These are phyloP conservation scores for Kwoniella heveanensis DNA, from an alignment of 768 basidiomycete genomes.

Conservation along the genomic window DNA sequence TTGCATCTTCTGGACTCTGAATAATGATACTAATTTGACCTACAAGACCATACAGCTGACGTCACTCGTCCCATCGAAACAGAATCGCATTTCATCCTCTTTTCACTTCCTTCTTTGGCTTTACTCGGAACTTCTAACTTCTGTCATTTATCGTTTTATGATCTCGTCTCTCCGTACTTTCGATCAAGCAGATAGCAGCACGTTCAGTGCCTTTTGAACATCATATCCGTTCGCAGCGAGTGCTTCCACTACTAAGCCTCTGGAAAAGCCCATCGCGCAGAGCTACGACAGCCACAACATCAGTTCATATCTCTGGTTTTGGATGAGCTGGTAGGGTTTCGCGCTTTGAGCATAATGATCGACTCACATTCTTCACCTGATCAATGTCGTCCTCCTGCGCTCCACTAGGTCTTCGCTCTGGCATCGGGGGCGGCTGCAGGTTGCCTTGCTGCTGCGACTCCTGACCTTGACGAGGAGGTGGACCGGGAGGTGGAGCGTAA, in stretches of 20 bases:
- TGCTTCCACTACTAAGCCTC: slow-evolving; percentile 76
- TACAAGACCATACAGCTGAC: not conserved
- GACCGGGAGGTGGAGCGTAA: slow-evolving; percentile 54
- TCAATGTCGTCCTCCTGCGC: slow-evolving; percentile 54
- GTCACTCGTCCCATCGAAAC: not conserved
- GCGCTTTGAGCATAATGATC: slow-evolving; percentile 9
- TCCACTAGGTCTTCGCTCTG: slow-evolving; percentile 29
- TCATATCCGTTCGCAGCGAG: slow-evolving; percentile 84
- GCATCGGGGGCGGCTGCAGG: slow-evolving; percentile 33
- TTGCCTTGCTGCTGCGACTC: slow-evolving; percentile 27
- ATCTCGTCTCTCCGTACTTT: not conserved
- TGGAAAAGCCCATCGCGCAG: slow-evolving; percentile 86
- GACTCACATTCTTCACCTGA: slow-evolving; percentile 56
- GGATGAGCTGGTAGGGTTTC: no score
- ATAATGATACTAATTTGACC: not conserved
- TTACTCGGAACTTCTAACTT: not conserved
- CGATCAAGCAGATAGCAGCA: slow-evolving; percentile 59
- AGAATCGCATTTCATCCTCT: not conserved
- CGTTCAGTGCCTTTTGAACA: slow-evolving; percentile 75
- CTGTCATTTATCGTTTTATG: not conserved
- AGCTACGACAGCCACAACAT: no score
- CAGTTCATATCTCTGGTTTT: no score
- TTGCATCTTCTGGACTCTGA: no score
- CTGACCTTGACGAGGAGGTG: slow-evolving; percentile 37
- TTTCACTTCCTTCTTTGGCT: not conserved